These are phyloP conservation scores for Sphaerulina musiva DNA, from an alignment of 2,329 filamentous ascomycete genomes.

Conservation along the genomic window DNA sequence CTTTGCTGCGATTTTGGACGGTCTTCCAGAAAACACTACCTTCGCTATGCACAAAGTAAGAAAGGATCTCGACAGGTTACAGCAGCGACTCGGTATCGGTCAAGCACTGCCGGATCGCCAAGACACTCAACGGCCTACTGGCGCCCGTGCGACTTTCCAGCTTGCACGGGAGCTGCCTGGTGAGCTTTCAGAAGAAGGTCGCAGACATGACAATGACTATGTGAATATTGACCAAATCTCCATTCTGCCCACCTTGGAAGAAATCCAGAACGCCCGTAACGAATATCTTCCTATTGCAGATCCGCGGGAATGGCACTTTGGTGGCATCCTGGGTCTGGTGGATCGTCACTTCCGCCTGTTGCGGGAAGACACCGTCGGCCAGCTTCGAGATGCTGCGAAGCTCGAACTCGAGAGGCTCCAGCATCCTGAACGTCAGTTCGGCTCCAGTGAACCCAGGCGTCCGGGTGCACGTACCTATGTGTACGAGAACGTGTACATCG, in stretches of 20 bases:
- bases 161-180: constrained; percentile 27
- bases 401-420: constrained; percentile 36
- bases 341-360: constrained; percentile 68
- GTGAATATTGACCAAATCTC: constrained; percentile 54
- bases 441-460: neutral
- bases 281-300: constrained; percentile 28
- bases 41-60: too few relatives aligned
- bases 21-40: too few relatives aligned
- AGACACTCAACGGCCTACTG: too few relatives aligned
- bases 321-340: constrained; percentile 45
- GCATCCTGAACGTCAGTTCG: neutral
- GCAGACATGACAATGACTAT: constrained; percentile 68
- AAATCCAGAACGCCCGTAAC: constrained; percentile 31
- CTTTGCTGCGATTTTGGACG: too few relatives aligned
- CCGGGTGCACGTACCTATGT: constrained; percentile 31
- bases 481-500: constrained; percentile 35
- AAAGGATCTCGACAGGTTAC: too few relatives aligned
- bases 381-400: constrained; percentile 55
- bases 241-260: constrained; percentile 61
- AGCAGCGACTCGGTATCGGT: too few relatives aligned
- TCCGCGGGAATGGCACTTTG: constrained; percentile 37
- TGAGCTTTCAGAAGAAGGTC: constrained; percentile 42
- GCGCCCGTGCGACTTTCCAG: too few relatives aligned
- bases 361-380: constrained; percentile 63
- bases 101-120: too few relatives aligned